These are phyloP conservation scores for Fusarium chaquense DNA, from an alignment of 2,329 filamentous ascomycete genomes.

Conservation along the genomic window DNA sequence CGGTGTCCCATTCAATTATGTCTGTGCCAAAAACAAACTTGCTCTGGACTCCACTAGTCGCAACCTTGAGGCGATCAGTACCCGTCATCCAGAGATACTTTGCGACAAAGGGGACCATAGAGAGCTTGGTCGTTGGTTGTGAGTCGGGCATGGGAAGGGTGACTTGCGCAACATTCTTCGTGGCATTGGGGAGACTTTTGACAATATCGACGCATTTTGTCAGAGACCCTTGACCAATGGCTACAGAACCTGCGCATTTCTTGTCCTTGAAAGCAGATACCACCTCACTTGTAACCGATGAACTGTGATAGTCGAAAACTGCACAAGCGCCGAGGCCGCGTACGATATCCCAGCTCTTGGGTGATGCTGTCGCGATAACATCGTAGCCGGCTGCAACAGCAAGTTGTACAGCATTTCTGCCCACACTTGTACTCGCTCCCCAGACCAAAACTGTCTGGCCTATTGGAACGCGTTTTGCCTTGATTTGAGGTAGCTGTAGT, in stretches of 20 bases:
- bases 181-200: neutral
- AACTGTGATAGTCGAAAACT: neutral
- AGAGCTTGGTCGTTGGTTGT: neutral
- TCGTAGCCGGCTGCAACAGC: slow-evolving; percentile 5
- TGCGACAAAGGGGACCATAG: slow-evolving; percentile 10
- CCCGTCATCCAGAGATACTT: slow-evolving; percentile 14
- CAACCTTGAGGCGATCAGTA: neutral
- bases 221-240: slow-evolving; percentile 1
- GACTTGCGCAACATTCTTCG: neutral
- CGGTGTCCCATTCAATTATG: neutral
- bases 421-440: slow-evolving; percentile 13
- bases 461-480: rapidly evolving
- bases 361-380: slow-evolving; percentile 1
- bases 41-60: neutral
- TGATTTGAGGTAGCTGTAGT: neutral
- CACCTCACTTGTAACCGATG: neutral
- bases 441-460: neutral
- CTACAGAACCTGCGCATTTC: slow-evolving; percentile 3
- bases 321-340: neutral
- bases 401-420: slow-evolving; percentile 3
- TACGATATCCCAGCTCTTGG: neutral
- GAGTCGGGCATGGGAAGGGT: neutral
- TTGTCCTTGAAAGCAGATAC: neutral
- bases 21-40: slow-evolving; percentile 20
- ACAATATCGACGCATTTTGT: slow-evolving; percentile 10